Evolutionary conservation across 2,329 filamentous ascomycete species (phyloP), one percentile per base, ranked within the genome.

Genomic region (Orbilia blumenaviensis): DNA sequence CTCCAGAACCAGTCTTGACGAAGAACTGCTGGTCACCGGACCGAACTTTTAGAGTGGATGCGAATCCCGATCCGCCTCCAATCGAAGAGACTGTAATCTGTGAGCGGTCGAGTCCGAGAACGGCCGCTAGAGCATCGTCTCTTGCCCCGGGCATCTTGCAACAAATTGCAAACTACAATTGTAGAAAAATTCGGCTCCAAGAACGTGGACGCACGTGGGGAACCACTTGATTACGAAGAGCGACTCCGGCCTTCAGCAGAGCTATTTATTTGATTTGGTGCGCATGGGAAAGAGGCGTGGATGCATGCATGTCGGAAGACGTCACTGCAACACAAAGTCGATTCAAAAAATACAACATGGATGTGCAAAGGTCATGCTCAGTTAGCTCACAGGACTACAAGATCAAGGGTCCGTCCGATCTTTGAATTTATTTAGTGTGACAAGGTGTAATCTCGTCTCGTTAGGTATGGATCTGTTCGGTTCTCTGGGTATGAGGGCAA

Each of bases 1-100:
- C 81, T 0, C 89, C 90, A 3, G 82, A 83, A 0, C 89, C 90
- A 0, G 87, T 92, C 83, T 94, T 94, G 82, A 94, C 87, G 81
- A 94, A 94, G 80, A 87, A 93, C 18, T 85, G 83, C 78, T 84
- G 85, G 0, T 85, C 83, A 46, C 82, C 83, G 3, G 83, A 84
- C 3, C 83, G 84, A 48, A 88, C 84, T 81, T 89, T 91, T 69
- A 87, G 90, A 0, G 90, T 92, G 0, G 89, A 89, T 0, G 90
- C 86, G 78, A 91, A 91, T 44, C 89, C 89, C 0, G 90, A 91
- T 54, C 89, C 87, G 68, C 90, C 90, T 77, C 90, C 87, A 2
- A 52, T 29, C 3, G 87, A 84, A 0, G 86, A 83, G 10, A 92
- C 86, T 46, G 83, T 86, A 29, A 89, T 86, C 23, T 82, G 83